Percentiles rank a stretch among this genome's conserved stretches.
These are phyloP conservation scores for Galerina sulciceps DNA, from an alignment of 768 basidiomycete species.

Conservation along the genomic window DNA sequence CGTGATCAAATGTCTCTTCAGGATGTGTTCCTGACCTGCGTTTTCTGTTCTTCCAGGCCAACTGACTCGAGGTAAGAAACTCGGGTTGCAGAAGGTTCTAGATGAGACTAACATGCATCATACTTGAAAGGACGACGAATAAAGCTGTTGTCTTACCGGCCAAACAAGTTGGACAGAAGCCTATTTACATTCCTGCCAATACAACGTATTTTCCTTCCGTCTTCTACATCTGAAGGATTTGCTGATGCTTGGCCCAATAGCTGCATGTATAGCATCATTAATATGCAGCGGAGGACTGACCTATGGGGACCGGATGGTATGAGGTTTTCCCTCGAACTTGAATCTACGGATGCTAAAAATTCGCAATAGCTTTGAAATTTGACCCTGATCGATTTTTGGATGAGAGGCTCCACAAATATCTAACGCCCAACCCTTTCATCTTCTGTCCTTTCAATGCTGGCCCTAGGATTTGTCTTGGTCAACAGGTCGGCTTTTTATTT, in stretches of 20 bases:
- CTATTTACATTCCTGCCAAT: conserved; percentile 28
- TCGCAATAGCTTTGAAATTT: conserved; percentile 48
- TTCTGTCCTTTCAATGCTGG: conserved; percentile 74
- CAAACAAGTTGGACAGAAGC: conserved; percentile 21
- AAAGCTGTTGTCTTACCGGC: conserved; percentile 20
- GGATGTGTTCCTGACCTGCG: background rate
- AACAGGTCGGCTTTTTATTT: conserved; percentile 28
- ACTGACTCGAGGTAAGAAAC: conserved; percentile 12
- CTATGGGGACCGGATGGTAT: conserved; percentile 74
- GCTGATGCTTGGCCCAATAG: background rate
- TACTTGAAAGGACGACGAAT: conserved; percentile 14
- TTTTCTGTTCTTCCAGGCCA: conserved; percentile 5
- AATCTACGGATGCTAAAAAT: background rate
- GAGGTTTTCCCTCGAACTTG: background rate
- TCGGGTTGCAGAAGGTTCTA: no score
- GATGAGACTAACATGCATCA: background rate
- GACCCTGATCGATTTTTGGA: conserved; percentile 73
- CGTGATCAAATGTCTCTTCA: background rate
- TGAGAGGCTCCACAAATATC: conserved; percentile 54
- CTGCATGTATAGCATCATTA: conserved; percentile 46
- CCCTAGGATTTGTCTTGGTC: conserved; percentile 64
- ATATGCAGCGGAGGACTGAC: conserved; percentile 67
- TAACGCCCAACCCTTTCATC: conserved; percentile 67
- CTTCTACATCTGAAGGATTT: background rate
- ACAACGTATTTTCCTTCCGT: conserved; percentile 14